Percentiles rank a stretch among this genome's conserved stretches.
These are phyloP conservation scores for Phytopythium oedochilum DNA, from an alignment of 352 stramenopile genomes.

Conservation along the genomic window DNA sequence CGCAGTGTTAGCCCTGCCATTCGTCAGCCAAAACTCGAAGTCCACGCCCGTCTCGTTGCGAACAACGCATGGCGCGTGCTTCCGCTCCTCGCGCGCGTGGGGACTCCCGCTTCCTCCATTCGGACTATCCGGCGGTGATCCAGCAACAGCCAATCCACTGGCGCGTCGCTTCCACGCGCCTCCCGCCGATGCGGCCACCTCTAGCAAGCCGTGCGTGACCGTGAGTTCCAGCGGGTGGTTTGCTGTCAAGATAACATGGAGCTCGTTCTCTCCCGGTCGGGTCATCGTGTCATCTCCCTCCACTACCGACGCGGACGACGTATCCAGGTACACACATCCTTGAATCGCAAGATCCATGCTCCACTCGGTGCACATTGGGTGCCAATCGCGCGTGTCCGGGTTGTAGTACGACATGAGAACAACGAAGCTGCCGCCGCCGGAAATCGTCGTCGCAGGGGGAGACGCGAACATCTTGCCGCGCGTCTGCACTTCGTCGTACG, in stretches of 20 bases:
- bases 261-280: constrained; percentile 36
- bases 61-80: constrained; percentile 70
- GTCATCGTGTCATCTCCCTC: constrained; percentile 7
- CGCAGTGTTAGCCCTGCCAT: constrained; percentile 29
- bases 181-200: constrained; percentile 70
- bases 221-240: constrained; percentile 69
- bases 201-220: constrained; percentile 71
- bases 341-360: constrained; percentile 63
- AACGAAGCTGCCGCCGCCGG: constrained; percentile 57
- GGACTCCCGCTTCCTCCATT: not conserved
- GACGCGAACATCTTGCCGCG: constrained; percentile 14
- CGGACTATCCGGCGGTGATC: constrained; percentile 13
- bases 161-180: constrained; percentile 60
- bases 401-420: constrained; percentile 80
- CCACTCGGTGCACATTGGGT: constrained; percentile 80
- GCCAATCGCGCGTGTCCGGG: constrained; percentile 74
- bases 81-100: constrained; percentile 18
- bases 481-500: constrained; percentile 19
- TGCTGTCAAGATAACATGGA: constrained; percentile 72
- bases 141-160: not conserved
- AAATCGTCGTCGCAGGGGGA: constrained; percentile 45
- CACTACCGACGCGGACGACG: not conserved
- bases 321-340: constrained; percentile 13
- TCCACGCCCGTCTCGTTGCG: constrained; percentile 72
- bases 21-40: constrained; percentile 68